A percentile compares a stretch with the other conserved stretches of the same genome.
These are phyloP conservation scores for Lachnum nothofagi DNA, from an alignment of 2,329 filamentous ascomycete genomes.

Conservation along the genomic window DNA sequence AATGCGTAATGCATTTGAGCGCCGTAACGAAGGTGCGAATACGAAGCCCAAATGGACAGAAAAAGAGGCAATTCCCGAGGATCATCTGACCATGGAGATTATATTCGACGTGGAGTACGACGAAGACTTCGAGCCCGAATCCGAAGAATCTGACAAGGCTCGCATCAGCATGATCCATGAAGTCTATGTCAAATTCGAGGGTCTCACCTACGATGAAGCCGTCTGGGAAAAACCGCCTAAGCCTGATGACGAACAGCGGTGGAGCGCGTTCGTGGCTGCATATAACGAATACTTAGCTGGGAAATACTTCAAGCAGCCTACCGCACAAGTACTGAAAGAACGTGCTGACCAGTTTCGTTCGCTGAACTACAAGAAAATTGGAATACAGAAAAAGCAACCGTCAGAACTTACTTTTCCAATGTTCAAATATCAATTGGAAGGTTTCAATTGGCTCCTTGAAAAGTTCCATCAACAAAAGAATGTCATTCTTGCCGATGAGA, in stretches of 20 bases:
- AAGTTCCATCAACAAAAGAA: conserved; percentile 81
- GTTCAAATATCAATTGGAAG: conserved; percentile 91
- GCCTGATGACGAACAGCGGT: conserved; percentile 57
- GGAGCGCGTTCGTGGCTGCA: conserved; percentile 73
- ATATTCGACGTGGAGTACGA: conserved; percentile 75
- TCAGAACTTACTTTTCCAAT: conserved; percentile 67
- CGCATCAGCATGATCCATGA: conserved; percentile 67
- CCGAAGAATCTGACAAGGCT: conserved; percentile 64
- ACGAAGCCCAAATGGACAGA: conserved; percentile 62
- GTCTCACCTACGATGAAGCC: conserved; percentile 80
- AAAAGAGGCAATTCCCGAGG: conserved; percentile 79
- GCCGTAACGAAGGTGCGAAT: conserved; percentile 56
- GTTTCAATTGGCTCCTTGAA: conserved; percentile 90
- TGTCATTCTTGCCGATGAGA: conserved; percentile 91
- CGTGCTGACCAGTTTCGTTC: conserved; percentile 64
- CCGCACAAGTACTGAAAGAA: conserved; percentile 56
- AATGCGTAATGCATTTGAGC: conserved; percentile 74
- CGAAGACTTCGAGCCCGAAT: conserved; percentile 46
- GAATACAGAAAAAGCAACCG: conserved; percentile 65
- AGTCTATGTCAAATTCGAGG: conserved; percentile 86
- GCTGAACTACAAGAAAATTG: conserved; percentile 60
- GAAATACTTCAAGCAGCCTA: conserved; percentile 58
- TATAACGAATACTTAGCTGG: conserved; percentile 84
- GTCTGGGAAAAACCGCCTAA: conserved; percentile 83
- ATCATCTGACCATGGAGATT: conserved; percentile 80